Evolutionary conservation across 2,329 filamentous ascomycete species (phyloP).

Genomic region (Westerdykella aurantiaca): DNA sequence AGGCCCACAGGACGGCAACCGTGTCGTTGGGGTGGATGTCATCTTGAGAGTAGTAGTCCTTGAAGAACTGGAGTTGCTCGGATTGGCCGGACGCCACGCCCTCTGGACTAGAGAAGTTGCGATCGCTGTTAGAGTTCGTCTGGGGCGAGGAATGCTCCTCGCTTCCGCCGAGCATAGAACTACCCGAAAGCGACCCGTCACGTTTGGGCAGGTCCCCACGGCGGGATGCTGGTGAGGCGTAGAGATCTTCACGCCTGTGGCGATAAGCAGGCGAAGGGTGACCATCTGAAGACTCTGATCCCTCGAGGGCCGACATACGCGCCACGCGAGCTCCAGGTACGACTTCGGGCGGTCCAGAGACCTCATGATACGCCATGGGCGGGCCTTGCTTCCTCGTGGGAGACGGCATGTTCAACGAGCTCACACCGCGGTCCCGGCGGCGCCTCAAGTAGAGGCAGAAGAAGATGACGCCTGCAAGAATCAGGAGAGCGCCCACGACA

Average conservation of each 20-base stretch:
- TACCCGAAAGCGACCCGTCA: constrained; percentile 83
- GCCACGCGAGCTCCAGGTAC: constrained; percentile 85
- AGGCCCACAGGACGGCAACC: constrained; percentile 91
- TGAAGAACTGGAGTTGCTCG: constrained; percentile 93
- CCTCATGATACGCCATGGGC: constrained; percentile 36
- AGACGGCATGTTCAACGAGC: constrained; percentile 84
- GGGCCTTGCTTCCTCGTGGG: constrained; percentile 47
- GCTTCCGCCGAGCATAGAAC: constrained; percentile 62
- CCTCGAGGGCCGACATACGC: constrained; percentile 89
- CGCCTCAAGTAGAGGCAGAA: constrained; percentile 56
- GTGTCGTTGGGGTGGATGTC: constrained; percentile 89
- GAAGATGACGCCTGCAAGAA: constrained; percentile 59
- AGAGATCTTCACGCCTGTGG: constrained; percentile 45
- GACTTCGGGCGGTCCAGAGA: constrained; percentile 37
- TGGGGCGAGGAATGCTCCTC: constrained; percentile 69
- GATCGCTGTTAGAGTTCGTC: constrained; percentile 39
- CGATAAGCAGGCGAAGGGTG: constrained; percentile 17
- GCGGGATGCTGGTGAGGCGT: constrained; percentile 66
- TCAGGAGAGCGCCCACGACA: constrained; percentile 61
- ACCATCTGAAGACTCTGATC: constrained; percentile 50
- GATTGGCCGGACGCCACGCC: constrained; percentile 84
- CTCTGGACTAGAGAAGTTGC: constrained; percentile 79
- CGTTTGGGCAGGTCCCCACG: constrained; percentile 55
- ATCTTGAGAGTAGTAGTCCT: constrained; percentile 97
- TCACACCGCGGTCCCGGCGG: constrained; percentile 59